These are phyloP conservation scores for Ophiostoma populinum DNA, from an alignment of 2,329 filamentous ascomycete genomes.

Conservation along the genomic window DNA sequence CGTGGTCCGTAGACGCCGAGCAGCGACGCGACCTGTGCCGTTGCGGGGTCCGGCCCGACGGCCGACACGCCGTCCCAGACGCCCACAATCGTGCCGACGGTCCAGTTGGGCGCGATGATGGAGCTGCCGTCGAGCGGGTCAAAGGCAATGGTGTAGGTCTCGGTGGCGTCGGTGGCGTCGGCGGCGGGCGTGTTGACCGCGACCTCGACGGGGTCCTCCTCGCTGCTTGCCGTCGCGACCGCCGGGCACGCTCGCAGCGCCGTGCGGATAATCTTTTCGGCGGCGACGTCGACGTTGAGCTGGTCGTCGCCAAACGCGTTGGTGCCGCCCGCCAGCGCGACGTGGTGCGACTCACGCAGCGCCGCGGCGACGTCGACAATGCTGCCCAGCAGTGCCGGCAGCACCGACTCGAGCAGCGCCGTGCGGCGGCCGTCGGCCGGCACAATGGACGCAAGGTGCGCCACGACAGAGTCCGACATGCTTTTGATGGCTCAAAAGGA, in stretches of 20 bases:
- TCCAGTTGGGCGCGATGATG: constrained; percentile 40
- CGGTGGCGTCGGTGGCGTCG: not conserved
- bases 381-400: constrained; percentile 29
- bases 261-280: constrained; percentile 30
- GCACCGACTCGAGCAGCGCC: constrained; percentile 24
- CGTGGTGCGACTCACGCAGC: constrained; percentile 26
- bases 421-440: not conserved
- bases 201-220: constrained; percentile 40
- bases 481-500: too few species aligned
- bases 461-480: too few species aligned
- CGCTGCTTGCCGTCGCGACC: constrained; percentile 36
- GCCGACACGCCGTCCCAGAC: constrained; percentile 36
- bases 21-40: constrained; percentile 29
- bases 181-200: constrained; percentile 10
- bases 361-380: constrained; percentile 27
- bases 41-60: constrained; percentile 21
- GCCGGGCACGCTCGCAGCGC: constrained; percentile 25
- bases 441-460: constrained; percentile 3
- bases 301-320: constrained; percentile 37
- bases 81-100: constrained; percentile 41
- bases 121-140: constrained; percentile 47
- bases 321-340: constrained; percentile 27
- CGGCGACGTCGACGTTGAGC: constrained; percentile 22
- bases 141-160: constrained; percentile 41
- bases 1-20: constrained; percentile 37